Evolutionary conservation across 2,329 filamentous ascomycete species (phyloP), one percentile per base, ranked within the genome.

Genomic region (Conoideocrella luteorostrata): DNA sequence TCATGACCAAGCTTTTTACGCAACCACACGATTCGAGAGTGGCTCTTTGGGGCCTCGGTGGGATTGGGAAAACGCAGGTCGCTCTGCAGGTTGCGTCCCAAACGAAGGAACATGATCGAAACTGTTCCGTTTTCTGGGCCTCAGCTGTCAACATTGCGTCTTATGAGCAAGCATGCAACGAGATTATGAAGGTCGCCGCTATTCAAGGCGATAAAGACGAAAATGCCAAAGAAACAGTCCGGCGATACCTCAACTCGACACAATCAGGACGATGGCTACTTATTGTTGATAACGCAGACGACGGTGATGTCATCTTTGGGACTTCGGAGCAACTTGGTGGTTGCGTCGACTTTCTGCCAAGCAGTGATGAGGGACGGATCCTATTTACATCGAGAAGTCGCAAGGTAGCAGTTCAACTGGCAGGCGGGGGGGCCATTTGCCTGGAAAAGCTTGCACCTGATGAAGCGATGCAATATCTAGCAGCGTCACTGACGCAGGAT

Each of bases 171-270:
- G 62, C 62, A 12, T 67, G 61, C 34, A 33, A 32, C 7, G 55
- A 58, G 2, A 55, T 68, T 4, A 60, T 56, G 1, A 52, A 50
- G 28, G 68, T 36, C 52, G 51, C 7, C 64, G 78, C 47, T 62
- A 78, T 47, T n/a, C n/a, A n/a, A 4, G 1, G 7, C 15, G 33
- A 18, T 1, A 10, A 1, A 15, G 62, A 64, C 35, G 81, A 86
- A n/a, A n/a, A n/a, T 47, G 55, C 82, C 34, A 72, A 74, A 36
- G 78, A 82, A 50, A 70, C 78, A 63, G 80, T 85, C 53, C 68
- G 76, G 10, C 33, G 15, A 2, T 49, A 58, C 20, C 51, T 62
- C 6, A 51, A 47, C 20, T 56, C 51, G 2, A 47, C 52, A 12
- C 46, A 29, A 3, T 35, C 46, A 2, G 35, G 59, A 64, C 45